Base-by-base conservation (phyloP, 2,329 filamentous ascomycete genomes). In the Arthrinium puccinioides region DNA sequence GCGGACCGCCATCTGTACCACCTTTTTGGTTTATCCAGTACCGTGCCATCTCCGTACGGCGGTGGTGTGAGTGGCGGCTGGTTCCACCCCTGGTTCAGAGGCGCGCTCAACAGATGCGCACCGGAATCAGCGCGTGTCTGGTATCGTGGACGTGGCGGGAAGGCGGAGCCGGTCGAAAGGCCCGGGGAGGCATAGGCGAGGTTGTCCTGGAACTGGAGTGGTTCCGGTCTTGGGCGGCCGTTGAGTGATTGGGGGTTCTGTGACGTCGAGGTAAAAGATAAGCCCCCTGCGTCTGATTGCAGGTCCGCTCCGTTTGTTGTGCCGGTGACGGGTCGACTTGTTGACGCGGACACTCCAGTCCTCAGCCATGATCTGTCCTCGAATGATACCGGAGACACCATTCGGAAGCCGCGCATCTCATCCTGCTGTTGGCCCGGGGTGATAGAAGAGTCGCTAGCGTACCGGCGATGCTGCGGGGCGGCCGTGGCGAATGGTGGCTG, bases 1-100 rank as follows among this genome's bases (percentile, higher is more conserved):
- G 56, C 53, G 4, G 58, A 47, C 14, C 57, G 58, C 62, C 62
- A 68, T 40, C 61, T 54, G 32, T 49, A 52, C 50, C 51, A 53
- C 6, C 20, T 27, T 24, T 36, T 27, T 6, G 33, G 33, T n/a
- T 18, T 15, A 6, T 15, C 21, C 16, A 25, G 16, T 19, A 23
- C 16, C 10, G 42, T 40, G n/a, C 35, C 42, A n/a, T n/a, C n/a
- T n/a, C n/a, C n/a, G 7, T 32, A 32, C 20, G 31, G 31, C 31
- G 31, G 31, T 5, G 30, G 30, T 5, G 20, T 23, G 4, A 13
- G 3, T n/a, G 20, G 32, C 13, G 32, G n/a, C 21, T 25, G 21
- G 5, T 21, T n/a, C 32, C 32, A 34, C 11, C 9, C 18, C 11
- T 21, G 32, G 1, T 21, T 20, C 14, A 20, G 19, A 11, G 49